Base-by-base conservation (phyloP, 441 rosid genomes). In the Sinapis alba region DNA sequence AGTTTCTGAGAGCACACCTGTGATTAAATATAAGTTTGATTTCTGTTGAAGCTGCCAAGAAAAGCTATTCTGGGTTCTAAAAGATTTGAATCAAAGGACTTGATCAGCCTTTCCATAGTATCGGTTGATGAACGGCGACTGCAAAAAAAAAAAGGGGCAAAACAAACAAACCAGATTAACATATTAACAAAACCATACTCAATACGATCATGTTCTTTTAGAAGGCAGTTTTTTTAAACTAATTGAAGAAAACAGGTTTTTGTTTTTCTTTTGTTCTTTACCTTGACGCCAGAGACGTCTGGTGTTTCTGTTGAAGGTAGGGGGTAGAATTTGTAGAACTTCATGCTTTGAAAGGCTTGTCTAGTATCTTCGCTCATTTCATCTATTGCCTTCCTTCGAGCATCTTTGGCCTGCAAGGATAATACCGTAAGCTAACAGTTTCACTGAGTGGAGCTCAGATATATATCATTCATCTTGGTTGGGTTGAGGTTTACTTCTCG, bases 291-390 rank as follows among this genome's bases (percentile, higher is more conserved):
- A 30, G 95, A 83, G 62, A 93, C 74, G 27, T 93, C 96, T 28
- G 99, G 98, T 51, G 94, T 65, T 61, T 93, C 94, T 1, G 87
- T 81, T 47, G 96, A 84, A 62, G 81, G 83, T 65, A 80, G 83
- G 12, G 98, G 98, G 79, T 94, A 94, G 75, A 94, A 94, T 79
- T 94, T 94, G 89, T 91, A 90, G 76, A 94, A 88, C 75, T 72
- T 94, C 85, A 87, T 90, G 54, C 63, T 84, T 62, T 94, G 81
- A 47, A 82, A 85, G 23, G 93, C 93, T 7, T 71, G 57, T 75
- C 75, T 90, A 4, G 83, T 80, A 26, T 89, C 97, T 77, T 83
- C 94, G 7, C 87, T 94, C 94, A 91, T 85, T 72, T 87, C 92
- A 68, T 86, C 90, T 65, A 85, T 71, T 30, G 89, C 90, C 58